Base-by-base conservation (phyloP, 1,284 basidiomycete genomes). In the Thelephora terrestris region DNA sequence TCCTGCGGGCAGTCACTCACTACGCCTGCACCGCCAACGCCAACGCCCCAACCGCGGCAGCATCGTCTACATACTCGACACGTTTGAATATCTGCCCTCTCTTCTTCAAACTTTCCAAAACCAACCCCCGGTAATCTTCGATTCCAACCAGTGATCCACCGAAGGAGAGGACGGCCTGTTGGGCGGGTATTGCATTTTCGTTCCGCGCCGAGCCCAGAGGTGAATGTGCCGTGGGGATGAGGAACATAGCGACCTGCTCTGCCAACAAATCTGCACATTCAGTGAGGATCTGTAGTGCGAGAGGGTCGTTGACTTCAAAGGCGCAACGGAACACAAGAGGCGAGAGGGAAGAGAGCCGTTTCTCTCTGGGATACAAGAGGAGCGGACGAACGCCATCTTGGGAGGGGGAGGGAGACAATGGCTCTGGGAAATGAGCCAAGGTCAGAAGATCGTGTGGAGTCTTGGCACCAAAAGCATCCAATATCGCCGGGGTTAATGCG, bases 301-400 rank as follows among this genome's bases (percentile, higher is more conserved):
- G 68, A 32, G 71, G 65, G 57, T 87, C 81, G 4, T 61, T 58
- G 47, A 81, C 71, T 37, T 77, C 71, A 62, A 87, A 85, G 5
- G 84, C 85, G 2, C 80, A 76, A 4, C 71, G 62, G 58, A 91
- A 87, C 16, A 89, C 81, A 39, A 87, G 61, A 1, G 85, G 86
- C 3, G 81, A 69, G 16, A 89, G 76, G 24, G 75, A 72, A 1
- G 84, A 85, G 5, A 90, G 69, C 1, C 85, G 76, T 57, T 84
- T 82, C 68, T 91, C 85, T 48, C 82, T 74, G 3, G 71, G 61
- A 21, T 76, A 55, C 10, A 55, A 60, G 34, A 65, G 58, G 55
- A 74, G 65, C 16, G 64, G 53, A 16, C 66, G 64, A 14, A 58
- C 53, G 37, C 64, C 50, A 2, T 66, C 53, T 16, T 5, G 70